phyloP scores from a whole-genome alignment of 768 basidiomycete genomes.

The Suillus spraguei region DNA sequence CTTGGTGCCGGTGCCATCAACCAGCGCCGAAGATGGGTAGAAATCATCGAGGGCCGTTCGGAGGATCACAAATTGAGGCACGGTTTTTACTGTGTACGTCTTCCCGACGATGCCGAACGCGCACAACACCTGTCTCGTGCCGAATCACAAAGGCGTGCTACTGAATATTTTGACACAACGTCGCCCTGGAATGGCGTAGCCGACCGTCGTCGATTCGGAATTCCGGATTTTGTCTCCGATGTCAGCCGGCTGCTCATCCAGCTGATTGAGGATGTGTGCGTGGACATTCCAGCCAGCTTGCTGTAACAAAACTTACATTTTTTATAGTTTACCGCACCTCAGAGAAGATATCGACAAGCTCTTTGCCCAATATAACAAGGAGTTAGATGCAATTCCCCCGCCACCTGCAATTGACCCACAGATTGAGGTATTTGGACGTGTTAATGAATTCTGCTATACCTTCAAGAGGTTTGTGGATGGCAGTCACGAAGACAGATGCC shows the following conservation, averaged over 20 bases:
- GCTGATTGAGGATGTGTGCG: conserved; percentile 36
- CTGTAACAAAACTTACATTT: not conserved
- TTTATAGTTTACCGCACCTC: conserved; percentile 33
- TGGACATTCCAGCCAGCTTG: not conserved
- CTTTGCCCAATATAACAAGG: conserved; percentile 28
- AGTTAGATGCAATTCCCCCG: conserved; percentile 32
- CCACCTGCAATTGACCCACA: conserved; percentile 37
- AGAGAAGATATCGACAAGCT: conserved; percentile 26
- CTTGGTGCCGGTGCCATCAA: conserved; percentile 40
- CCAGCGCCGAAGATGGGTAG: conserved; percentile 42
- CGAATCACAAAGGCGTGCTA: conserved; percentile 39
- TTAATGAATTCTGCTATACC: conserved; percentile 36
- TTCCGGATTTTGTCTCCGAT: conserved; percentile 33
- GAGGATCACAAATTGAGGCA: conserved; percentile 37
- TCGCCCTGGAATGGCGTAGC: conserved; percentile 38
- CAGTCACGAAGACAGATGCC: conserved; percentile 20
- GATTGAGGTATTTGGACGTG: conserved; percentile 36
- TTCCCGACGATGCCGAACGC: conserved; percentile 42
- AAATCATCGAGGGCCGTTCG: conserved; percentile 41
- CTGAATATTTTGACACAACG: conserved; percentile 35
- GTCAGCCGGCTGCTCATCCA: conserved; percentile 39
- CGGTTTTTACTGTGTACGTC: conserved; percentile 48
- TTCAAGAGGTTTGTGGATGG: conserved; percentile 34
- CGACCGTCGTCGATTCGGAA: conserved; percentile 37
- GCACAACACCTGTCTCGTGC: conserved; percentile 28